These are phyloP conservation scores for Corylus americana DNA, from an alignment of 306 rosid species.

Conservation along the genomic window DNA sequence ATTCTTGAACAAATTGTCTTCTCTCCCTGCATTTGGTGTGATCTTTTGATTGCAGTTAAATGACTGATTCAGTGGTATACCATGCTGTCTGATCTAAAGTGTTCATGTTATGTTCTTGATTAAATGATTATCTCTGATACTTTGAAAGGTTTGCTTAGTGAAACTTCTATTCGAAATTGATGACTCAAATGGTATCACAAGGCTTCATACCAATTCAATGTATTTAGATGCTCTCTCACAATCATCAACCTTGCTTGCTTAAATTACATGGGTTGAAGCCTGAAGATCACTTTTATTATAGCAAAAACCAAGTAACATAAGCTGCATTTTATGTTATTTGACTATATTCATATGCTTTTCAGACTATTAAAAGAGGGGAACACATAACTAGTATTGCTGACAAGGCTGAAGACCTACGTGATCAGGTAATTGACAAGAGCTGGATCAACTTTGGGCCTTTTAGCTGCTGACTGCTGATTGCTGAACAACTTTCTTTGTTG, in stretches of 20 bases:
- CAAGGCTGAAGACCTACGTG: constrained; percentile 74
- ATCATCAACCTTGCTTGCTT: not conserved
- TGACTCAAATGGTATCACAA: not conserved
- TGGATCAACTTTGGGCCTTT: constrained; percentile 14
- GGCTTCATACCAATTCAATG: not conserved
- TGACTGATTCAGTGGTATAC: not conserved
- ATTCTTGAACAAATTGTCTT: not conserved
- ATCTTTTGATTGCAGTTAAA: not conserved
- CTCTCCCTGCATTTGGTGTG: not conserved
- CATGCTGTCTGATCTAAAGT: not conserved
- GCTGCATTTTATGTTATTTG: constrained; percentile 10
- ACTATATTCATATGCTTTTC: constrained; percentile 24
- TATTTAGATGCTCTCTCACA: not conserved
- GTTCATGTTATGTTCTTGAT: not conserved
- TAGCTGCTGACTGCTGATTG: constrained; percentile 1
- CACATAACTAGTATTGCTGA: constrained; percentile 66
- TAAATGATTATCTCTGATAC: not conserved
- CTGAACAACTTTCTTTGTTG: constrained; percentile 27
- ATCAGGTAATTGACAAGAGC: constrained; percentile 54
- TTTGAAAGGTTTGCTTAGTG: not conserved
- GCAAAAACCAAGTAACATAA: not conserved
- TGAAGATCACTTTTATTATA: constrained; percentile 1
- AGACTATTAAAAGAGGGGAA: constrained; percentile 87
- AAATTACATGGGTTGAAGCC: constrained; percentile 13
- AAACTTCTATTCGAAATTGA: not conserved